These are phyloP conservation scores for Kluyveromyces marxianus DNA, from an alignment of 1,139 yeast genomes.

Conservation along the genomic window DNA sequence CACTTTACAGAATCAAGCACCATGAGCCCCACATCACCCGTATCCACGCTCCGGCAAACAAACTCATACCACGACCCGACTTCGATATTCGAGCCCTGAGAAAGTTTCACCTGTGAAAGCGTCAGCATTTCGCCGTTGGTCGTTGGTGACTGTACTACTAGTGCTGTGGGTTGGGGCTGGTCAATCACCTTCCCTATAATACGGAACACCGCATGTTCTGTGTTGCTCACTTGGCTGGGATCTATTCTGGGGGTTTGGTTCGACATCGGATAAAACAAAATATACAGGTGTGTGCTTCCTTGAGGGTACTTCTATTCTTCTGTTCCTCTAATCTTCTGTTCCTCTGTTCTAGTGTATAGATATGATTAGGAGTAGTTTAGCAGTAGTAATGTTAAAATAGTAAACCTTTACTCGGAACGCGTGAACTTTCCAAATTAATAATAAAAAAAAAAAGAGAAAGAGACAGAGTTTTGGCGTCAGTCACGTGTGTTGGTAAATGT, in stretches of 20 bases:
- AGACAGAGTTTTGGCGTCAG: no score
- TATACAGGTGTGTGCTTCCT: not conserved
- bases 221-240: slow-evolving; percentile 24
- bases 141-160: slow-evolving; percentile 24
- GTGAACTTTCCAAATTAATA: no score
- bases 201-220: slow-evolving; percentile 24
- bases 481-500: no score
- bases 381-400: no score
- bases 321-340: not conserved
- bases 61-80: slow-evolving; percentile 29
- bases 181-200: slow-evolving; percentile 27
- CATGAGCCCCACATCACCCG: slow-evolving; percentile 27
- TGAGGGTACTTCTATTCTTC: not conserved
- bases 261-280: slow-evolving; percentile 17
- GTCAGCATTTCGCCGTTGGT: slow-evolving; percentile 27
- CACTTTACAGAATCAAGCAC: slow-evolving; percentile 28
- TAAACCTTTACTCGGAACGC: no score
- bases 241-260: slow-evolving; percentile 30
- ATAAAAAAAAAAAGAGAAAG: no score
- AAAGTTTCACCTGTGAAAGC: slow-evolving; percentile 22
- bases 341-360: no score
- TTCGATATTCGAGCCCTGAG: slow-evolving; percentile 22
- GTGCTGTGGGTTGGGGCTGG: slow-evolving; percentile 25
- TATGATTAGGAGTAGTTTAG: no score
- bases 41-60: slow-evolving; percentile 28